Conservation (phyloP, 2,329 filamentous ascomycete species). For the Sarocladiaceae sp. region DNA sequence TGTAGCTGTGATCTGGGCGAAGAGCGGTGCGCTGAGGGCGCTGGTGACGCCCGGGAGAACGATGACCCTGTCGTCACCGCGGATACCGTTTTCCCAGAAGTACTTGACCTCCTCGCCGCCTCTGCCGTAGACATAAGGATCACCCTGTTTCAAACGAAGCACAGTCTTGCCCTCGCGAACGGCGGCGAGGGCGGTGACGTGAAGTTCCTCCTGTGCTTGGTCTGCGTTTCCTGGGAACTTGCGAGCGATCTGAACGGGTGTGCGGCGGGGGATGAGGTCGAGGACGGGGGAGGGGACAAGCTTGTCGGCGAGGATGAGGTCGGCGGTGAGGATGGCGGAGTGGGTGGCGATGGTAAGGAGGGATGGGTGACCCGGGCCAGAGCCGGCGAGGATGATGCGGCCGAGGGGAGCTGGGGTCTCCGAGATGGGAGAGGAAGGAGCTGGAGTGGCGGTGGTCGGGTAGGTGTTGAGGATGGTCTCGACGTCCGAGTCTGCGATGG, state of each 20-base stretch:
- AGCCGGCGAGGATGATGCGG: slow-evolving; percentile 81
- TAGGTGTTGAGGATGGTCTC: slow-evolving; percentile 72
- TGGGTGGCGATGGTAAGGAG: slow-evolving; percentile 79
- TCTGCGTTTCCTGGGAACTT: slow-evolving; percentile 99
- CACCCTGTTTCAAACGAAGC: slow-evolving; percentile 87
- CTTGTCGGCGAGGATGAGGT: slow-evolving; percentile 80
- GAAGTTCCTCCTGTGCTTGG: slow-evolving; percentile 82
- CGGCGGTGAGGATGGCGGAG: slow-evolving; percentile 67
- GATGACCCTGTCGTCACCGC: slow-evolving; percentile 40
- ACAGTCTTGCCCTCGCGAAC: slow-evolving; percentile 65
- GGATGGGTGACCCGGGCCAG: slow-evolving; percentile 87
- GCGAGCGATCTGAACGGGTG: slow-evolving; percentile 82
- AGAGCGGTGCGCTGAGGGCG: slow-evolving; percentile 78
- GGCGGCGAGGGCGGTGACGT: slow-evolving; percentile 68
- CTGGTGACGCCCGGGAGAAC: slow-evolving; percentile 90
- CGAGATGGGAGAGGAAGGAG: slow-evolving; percentile 14
- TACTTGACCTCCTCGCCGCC: slow-evolving; percentile 89
- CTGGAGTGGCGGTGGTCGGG: slow-evolving; percentile 25
- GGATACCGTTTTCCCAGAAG: slow-evolving; percentile 67
- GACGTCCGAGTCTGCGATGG: slow-evolving; percentile 74
- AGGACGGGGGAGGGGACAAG: slow-evolving; percentile 79
- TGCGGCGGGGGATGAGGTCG: slow-evolving; percentile 83
- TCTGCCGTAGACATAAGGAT: slow-evolving; percentile 92
- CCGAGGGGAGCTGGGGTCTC: slow-evolving; percentile 39
- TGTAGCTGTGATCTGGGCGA: slow-evolving; percentile 80